A percentile compares a stretch with the other conserved stretches of the same genome.
These are phyloP conservation scores for Ceriops decandra DNA, from an alignment of 345 rosid genomes.

Conservation along the genomic window DNA sequence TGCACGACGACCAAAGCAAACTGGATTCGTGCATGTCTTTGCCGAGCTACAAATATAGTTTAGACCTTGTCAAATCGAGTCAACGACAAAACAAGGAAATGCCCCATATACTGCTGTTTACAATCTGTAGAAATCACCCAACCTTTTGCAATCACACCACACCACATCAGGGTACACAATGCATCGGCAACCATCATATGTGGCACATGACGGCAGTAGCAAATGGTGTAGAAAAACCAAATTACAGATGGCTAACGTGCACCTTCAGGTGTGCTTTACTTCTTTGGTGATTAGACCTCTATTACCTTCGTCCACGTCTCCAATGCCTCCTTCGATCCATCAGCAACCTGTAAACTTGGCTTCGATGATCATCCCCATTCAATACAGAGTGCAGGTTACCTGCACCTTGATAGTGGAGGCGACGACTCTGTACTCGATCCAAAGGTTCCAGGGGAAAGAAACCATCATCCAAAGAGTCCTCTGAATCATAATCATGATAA, in stretches of 20 bases:
- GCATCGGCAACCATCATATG: conserved; percentile 15
- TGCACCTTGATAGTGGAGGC: conserved; percentile 22
- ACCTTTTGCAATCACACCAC: background rate
- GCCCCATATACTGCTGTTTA: conserved; percentile 7
- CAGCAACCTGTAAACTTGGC: conserved; percentile 33
- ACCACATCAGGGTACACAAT: conserved; percentile 23
- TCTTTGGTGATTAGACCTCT: conserved; percentile 18
- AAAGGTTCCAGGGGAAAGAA: conserved; percentile 40
- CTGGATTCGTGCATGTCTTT: background rate
- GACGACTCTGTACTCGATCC: conserved; percentile 27
- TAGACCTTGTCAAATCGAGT: background rate
- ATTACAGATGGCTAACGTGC: background rate
- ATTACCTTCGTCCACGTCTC: conserved; percentile 38
- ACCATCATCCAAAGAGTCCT: conserved; percentile 47
- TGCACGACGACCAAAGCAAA: background rate
- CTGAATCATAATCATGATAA: conserved; percentile 44
- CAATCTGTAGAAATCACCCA: background rate
- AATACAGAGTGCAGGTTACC: conserved; percentile 37
- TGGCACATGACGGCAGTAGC: conserved; percentile 6
- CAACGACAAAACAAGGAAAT: background rate
- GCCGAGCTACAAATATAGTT: conserved; percentile 4
- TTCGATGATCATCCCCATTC: conserved; percentile 36
- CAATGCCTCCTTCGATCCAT: conserved; percentile 42
- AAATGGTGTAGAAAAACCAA: background rate
- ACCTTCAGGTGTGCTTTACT: too few species aligned